Conservation (phyloP, 495 filamentous ascomycete species). For the Hypoxylon fragiforme region DNA sequence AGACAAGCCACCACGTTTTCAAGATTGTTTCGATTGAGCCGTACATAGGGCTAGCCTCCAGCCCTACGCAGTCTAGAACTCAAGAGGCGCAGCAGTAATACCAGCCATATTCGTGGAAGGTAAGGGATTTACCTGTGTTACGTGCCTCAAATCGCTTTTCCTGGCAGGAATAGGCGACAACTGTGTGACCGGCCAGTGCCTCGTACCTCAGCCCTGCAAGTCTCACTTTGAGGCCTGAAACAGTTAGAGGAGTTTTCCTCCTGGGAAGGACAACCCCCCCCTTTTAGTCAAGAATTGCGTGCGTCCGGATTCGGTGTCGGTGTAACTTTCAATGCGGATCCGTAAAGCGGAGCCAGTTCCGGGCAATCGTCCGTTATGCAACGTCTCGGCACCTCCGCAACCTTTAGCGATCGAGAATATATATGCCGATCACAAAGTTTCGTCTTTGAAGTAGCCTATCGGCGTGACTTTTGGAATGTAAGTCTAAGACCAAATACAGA, state of each 20-base stretch:
- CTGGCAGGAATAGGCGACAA: slow-evolving; percentile 1
- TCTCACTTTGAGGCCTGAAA: slow-evolving; percentile 3
- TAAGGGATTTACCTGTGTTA: not conserved
- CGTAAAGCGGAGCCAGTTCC: slow-evolving; percentile 18
- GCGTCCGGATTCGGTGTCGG: slow-evolving; percentile 20
- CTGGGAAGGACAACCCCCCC: not conserved
- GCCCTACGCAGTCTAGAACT: slow-evolving; percentile 27
- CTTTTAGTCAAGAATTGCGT: slow-evolving; percentile 13
- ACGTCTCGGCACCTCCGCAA: slow-evolving; percentile 9
- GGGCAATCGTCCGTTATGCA: not conserved
- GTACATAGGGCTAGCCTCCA: slow-evolving; percentile 31
- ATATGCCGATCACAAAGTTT: not conserved
- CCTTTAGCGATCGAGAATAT: slow-evolving; percentile 5
- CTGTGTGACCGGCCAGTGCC: not conserved
- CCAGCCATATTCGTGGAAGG: slow-evolving; percentile 5
- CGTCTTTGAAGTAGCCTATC: not conserved
- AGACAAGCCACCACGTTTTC: no score
- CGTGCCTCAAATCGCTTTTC: not conserved
- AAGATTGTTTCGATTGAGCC: no score
- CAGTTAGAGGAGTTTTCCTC: not conserved
- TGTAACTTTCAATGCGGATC: slow-evolving; percentile 29
- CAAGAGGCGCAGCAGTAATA: slow-evolving; percentile 5
- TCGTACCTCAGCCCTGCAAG: slow-evolving; percentile 6
- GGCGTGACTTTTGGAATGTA: not conserved
- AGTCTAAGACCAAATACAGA: not conserved